Base-by-base conservation (phyloP, 192 early-diverging fungal species). In the Dimargaris cristalligena region DNA sequence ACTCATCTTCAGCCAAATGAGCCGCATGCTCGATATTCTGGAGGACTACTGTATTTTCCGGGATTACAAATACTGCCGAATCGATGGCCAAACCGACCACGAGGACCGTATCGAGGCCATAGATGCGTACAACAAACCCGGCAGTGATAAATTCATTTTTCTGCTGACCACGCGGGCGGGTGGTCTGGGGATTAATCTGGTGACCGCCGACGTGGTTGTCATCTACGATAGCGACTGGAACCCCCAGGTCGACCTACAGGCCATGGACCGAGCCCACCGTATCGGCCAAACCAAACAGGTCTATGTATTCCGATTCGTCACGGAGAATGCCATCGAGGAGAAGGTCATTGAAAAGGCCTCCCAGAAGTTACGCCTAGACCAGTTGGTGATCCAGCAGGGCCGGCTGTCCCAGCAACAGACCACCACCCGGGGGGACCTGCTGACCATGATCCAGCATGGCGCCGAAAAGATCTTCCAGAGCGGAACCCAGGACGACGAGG, bases 211-310 rank as follows among this genome's bases (percentile, higher is more conserved):
- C 67, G 92, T 84, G 48, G 95, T 99, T 38, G 78, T 95, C 55
- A 83, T 99, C 60, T 99, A 86, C 65, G 95, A 97, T 68, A 94
- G 83, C 64, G 93, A 95, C 70, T 95, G 92, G 92, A 91, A 89
- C 62, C 88, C 88, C 32, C 86, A 88, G 70, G 86, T 85, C 2
- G 89, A 96, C 72, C 71, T 91, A 18, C 89, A 89, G 72, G 92
- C 92, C 22, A 88, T 93, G 78, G 95, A 99, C 72, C 88, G 95
- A 50, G 95, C 95, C 8, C 95, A 99, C 75, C 90, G 95, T 68
- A 99, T 99, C 54, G 95, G 95, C 4, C 95, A 99, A 65, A 99
- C 85, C 34, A 97, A 97, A 70, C 93, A 99, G 68, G 95, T 99
- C 31, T 78, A 87, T 55, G 90, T 99, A 18, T 99, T 89, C 68